These are phyloP conservation scores for Gaertneriomyces semiglobifer DNA, from an alignment of 192 early-diverging fungal genomes.

Conservation along the genomic window DNA sequence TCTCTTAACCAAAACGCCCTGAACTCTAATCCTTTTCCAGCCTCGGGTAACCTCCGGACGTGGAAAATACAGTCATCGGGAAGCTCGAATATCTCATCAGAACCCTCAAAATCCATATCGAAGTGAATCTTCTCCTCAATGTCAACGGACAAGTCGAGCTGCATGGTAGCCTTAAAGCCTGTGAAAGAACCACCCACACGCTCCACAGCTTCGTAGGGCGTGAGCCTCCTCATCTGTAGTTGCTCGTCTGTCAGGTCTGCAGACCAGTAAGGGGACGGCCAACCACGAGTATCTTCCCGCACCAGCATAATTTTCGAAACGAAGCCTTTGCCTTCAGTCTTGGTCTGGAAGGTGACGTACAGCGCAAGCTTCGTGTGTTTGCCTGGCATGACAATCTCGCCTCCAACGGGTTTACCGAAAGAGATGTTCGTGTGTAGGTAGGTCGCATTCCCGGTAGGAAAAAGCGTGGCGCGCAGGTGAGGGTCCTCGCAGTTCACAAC, in stretches of 20 bases:
- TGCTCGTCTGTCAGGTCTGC: neutral
- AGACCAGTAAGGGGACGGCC: conserved; percentile 4
- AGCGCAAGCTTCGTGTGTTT: neutral
- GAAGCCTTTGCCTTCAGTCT: too few species aligned
- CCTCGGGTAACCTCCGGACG: too few species aligned
- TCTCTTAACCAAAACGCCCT: too few species aligned
- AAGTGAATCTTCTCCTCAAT: neutral
- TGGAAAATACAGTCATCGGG: conserved; percentile 4
- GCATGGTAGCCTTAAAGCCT: conserved; percentile 1
- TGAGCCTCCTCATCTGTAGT: neutral
- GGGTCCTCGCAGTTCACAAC: neutral
- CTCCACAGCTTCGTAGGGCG: neutral
- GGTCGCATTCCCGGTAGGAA: too few species aligned
- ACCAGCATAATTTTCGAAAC: too few species aligned
- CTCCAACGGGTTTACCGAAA: neutral
- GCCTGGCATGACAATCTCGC: neutral
- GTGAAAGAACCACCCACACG: conserved; percentile 1
- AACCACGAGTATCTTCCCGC: neutral
- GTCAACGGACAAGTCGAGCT: neutral
- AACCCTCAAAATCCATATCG: neutral
- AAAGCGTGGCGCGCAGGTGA: neutral
- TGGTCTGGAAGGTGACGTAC: too few species aligned
- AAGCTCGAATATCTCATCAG: conserved; percentile 1
- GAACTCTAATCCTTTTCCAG: too few species aligned
- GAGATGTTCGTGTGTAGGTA: neutral